A percentile compares a stretch with the other conserved stretches of the same genome.
phyloP scores from a whole-genome alignment of 148 eudicot species.

The Chenopodium berlandieri region DNA sequence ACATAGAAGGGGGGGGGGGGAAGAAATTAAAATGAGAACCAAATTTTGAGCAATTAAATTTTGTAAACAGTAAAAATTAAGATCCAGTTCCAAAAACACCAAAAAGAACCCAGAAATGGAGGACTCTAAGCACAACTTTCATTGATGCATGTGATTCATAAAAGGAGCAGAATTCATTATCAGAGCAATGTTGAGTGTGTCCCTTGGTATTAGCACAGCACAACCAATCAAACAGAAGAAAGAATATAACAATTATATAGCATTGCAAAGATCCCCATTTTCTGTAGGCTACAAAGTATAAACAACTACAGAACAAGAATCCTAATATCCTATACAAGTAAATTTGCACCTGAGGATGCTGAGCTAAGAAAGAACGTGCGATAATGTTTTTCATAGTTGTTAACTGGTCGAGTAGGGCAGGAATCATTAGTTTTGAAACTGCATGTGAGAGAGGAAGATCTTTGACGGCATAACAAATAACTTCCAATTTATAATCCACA shows the following conservation, averaged over 20 bases:
- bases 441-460: conserved; percentile 58
- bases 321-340: conserved; percentile 1
- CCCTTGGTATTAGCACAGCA: background rate
- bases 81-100: background rate
- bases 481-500: conserved; percentile 66
- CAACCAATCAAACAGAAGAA: background rate
- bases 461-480: conserved; percentile 80
- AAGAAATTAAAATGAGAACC: background rate
- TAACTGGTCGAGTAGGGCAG: conserved; percentile 78
- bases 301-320: background rate
- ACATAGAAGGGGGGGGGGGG: background rate
- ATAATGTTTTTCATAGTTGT: conserved; percentile 52
- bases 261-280: background rate
- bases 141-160: background rate
- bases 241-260: background rate
- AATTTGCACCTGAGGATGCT: conserved; percentile 56
- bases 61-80: background rate
- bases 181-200: background rate
- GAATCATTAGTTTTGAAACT: conserved; percentile 70
- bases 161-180: background rate
- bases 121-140: background rate
- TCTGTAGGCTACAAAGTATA: background rate
- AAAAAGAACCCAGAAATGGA: background rate
- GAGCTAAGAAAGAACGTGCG: conserved; percentile 44
- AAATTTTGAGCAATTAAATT: background rate